Base-by-base conservation (phyloP, 495 filamentous ascomycete genomes). In the Lasiosphaeris hirsuta region DNA sequence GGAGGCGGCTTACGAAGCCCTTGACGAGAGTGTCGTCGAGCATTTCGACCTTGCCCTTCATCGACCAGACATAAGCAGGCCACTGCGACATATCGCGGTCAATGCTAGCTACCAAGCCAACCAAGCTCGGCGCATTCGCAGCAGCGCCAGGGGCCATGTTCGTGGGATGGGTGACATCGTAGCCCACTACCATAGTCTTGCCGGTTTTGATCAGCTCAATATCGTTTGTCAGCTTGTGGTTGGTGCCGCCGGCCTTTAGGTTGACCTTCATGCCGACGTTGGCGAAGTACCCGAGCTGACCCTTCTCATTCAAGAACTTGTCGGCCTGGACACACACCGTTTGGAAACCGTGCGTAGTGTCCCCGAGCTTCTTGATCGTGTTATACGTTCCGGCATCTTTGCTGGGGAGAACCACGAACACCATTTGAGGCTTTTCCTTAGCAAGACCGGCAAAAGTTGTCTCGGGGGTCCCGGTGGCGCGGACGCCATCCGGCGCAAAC, bases 111-210 rank as follows among this genome's bases (percentile, higher is more conserved):
- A 94, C 90, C 48, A 96, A 78, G 3, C 80, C 85, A 2, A 90
- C 89, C 54, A 94, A 82, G 62, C 85, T 90, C 5, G 90, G 90
- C 7, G 71, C 65, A 13, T 65, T 68, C 2, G 55, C 51, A 1
- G 81, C 78, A 5, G 72, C 73, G 10, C 74, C 68, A 0, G 75
- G 56, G 13, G 81, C 82, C 0, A 88, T 81, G 8, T 91, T 90
- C 0, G 88, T 90, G 0, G 92, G 92, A 63, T 96, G 92, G 0
- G 90, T 94, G 2, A 96, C 91, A 63, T 96, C 92, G 42, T 91
- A 85, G 0, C 92, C 92, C 36, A 93, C 72, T 14, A 96, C 74
- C 88, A 96, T 96, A 0, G 88, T 92, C 52, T 64, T 68, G 14
- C 51, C 62, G 1, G 85, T 74, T 38, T 70, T 72, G 38, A 94